phyloP scores from a whole-genome alignment of 768 basidiomycete genomes.

The Tricholoma terreum region DNA sequence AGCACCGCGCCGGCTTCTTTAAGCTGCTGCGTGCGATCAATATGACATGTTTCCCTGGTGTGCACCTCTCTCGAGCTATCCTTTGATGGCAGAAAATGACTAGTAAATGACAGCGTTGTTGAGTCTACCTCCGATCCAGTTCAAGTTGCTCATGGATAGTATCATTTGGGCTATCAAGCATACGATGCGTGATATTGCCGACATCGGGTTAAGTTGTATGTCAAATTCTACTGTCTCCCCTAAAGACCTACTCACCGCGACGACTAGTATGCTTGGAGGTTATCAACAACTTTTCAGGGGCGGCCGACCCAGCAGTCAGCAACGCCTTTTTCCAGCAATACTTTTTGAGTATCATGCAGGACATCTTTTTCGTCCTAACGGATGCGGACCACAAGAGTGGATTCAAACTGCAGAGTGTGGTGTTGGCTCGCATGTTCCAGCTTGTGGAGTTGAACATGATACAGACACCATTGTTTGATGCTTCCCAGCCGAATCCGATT shows the following conservation, averaged over 20 bases:
- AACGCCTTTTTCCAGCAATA: slow-evolving; percentile 97
- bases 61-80: slow-evolving; percentile 25
- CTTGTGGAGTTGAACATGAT: slow-evolving; percentile 81
- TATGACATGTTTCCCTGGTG: slow-evolving; percentile 88
- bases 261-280: slow-evolving; percentile 83
- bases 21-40: slow-evolving; percentile 92
- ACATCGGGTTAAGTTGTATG: slow-evolving; percentile 78
- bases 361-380: slow-evolving; percentile 95
- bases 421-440: slow-evolving; percentile 93
- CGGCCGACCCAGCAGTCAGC: slow-evolving; percentile 65
- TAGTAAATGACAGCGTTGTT: slow-evolving; percentile 58
- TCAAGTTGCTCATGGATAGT: slow-evolving; percentile 98
- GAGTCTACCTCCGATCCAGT: slow-evolving; percentile 81
- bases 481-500: slow-evolving; percentile 67
- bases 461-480: slow-evolving; percentile 82
- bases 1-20: slow-evolving; percentile 97
- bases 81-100: slow-evolving; percentile 2
- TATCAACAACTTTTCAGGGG: slow-evolving; percentile 86
- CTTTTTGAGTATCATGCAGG: slow-evolving; percentile 88
- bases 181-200: slow-evolving; percentile 97
- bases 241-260: slow-evolving; percentile 3
- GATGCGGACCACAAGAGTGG: slow-evolving; percentile 99
- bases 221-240: slow-evolving; percentile 8
- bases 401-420: slow-evolving; percentile 89
- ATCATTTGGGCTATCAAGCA: slow-evolving; percentile 99